A percentile compares a stretch with the other conserved stretches of the same genome.
Evolutionary conservation across 2,329 filamentous ascomycete species (phyloP).

Genomic region (Clarireedia monteithiana): DNA sequence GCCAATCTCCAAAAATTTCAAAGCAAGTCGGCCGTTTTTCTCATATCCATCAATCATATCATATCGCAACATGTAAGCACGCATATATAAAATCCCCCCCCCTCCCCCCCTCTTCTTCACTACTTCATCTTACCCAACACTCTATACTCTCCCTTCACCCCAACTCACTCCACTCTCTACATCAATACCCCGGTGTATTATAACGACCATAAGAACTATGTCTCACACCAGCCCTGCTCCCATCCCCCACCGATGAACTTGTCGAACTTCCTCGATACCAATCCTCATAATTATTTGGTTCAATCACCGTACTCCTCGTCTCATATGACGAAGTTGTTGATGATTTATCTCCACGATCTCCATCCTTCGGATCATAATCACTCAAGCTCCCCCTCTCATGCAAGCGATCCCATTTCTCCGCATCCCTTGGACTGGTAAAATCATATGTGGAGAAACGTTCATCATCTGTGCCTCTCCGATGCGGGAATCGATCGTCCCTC

Average conservation of each 20-base stretch:
- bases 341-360: background rate
- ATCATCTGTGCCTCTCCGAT: constrained; percentile 17
- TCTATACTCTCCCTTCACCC: no score
- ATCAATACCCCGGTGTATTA: background rate
- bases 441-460: constrained; percentile 18
- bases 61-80: no score
- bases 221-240: background rate
- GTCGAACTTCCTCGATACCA: constrained; percentile 9
- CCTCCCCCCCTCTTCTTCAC: no score
- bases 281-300: constrained; percentile 8
- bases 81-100: no score
- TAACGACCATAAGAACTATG: constrained; percentile 7
- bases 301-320: constrained; percentile 1
- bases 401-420: constrained; percentile 25
- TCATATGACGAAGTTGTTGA: background rate
- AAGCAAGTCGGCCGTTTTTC: background rate
- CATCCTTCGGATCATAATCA: constrained; percentile 3
- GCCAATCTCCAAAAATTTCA: no score
- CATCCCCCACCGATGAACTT: background rate
- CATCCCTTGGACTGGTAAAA: constrained; percentile 25
- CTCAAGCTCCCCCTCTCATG: constrained; percentile 10
- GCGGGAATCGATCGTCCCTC: constrained; percentile 16
- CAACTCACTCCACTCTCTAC: no score
- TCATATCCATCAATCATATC: background rate
- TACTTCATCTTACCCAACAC: no score